These are phyloP conservation scores for Alternaria triticimaculans DNA, from an alignment of 2,329 filamentous ascomycete species.

Conservation along the genomic window DNA sequence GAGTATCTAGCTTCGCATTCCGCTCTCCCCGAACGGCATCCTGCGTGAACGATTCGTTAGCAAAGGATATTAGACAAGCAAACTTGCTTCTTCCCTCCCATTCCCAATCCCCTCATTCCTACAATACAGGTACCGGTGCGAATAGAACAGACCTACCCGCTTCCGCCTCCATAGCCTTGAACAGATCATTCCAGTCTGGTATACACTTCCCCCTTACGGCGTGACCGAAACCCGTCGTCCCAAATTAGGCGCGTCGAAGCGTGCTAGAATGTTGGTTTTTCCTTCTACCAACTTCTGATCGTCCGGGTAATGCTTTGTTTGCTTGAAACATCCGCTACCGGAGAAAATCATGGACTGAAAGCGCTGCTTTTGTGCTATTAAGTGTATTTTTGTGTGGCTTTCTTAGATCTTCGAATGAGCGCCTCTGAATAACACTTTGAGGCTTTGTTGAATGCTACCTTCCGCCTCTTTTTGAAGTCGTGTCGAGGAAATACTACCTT, in stretches of 20 bases:
- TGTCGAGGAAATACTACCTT: not conserved
- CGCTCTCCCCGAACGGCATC: not conserved
- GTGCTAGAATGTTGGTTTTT: not conserved
- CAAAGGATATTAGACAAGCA: not conserved
- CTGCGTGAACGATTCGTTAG: not conserved
- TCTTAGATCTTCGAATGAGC: not conserved
- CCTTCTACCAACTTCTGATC: not conserved
- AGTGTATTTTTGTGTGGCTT: not conserved
- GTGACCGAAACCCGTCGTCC: not conserved
- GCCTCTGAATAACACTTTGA: not conserved
- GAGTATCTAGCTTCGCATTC: not conserved
- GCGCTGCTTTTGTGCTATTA: not conserved
- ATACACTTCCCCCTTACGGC: not conserved
- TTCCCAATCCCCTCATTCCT: not conserved
- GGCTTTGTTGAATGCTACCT: not conserved
- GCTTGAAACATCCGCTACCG: not conserved
- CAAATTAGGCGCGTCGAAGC: not conserved
- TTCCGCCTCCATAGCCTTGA: not conserved
- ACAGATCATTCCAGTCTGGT: not conserved
- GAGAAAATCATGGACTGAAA: not conserved
- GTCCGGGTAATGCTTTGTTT: not conserved
- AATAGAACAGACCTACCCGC: not conserved
- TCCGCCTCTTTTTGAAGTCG: not conserved
- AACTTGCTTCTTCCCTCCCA: not conserved
- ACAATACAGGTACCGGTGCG: not conserved